phyloP scores from a whole-genome alignment of 2,329 filamentous ascomycete species.

The Colletotrichum godetiae region DNA sequence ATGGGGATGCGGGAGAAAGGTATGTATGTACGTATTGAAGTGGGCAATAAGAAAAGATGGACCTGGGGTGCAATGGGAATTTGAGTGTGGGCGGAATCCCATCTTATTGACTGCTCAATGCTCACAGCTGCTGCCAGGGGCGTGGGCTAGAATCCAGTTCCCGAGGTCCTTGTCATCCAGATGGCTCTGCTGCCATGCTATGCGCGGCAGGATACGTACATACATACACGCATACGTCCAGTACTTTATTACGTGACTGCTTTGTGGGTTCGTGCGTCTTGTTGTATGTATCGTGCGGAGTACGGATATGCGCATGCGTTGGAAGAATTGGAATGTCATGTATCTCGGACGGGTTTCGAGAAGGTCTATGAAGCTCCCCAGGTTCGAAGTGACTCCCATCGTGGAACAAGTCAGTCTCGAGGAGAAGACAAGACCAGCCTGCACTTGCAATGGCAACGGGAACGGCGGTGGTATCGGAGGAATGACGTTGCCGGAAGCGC shows the following conservation, averaged over 20 bases:
- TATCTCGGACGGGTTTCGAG: neutral
- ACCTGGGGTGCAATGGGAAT: neutral
- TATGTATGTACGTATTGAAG: neutral
- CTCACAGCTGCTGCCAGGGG: neutral
- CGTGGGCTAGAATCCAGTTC: neutral
- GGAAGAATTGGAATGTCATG: neutral
- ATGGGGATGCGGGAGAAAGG: neutral
- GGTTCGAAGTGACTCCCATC: neutral
- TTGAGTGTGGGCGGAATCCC: conserved; percentile 5
- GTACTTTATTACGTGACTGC: neutral
- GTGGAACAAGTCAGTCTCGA: neutral
- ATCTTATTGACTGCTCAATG: neutral
- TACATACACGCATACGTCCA: neutral
- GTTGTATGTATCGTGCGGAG: no score
- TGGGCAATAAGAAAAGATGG: neutral
- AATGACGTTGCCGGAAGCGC: conserved; percentile 19
- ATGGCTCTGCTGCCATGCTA: neutral
- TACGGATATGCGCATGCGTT: neutral
- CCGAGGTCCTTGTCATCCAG: neutral
- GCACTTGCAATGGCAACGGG: neutral
- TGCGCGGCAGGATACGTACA: neutral
- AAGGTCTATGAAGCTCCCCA: neutral
- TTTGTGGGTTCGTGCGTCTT: neutral
- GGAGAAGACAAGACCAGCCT: neutral
- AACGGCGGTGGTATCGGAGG: neutral